Evolutionary conservation across 2,329 filamentous ascomycete species (phyloP).

Genomic region (Thelonectria rubi): DNA sequence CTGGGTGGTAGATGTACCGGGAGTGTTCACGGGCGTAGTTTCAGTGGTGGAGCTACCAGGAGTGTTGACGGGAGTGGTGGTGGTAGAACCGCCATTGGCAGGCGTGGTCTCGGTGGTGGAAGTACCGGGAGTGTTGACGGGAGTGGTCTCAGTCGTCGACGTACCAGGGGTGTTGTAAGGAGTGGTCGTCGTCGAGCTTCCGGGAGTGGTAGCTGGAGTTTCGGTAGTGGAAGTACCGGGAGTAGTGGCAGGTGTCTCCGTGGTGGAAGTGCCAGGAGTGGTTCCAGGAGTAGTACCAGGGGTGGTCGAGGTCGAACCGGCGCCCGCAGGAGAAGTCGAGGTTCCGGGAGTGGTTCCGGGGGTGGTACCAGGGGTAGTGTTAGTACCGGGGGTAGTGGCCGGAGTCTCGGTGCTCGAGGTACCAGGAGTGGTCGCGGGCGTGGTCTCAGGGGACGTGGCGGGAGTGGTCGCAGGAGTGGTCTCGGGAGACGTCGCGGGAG

Average conservation of each 20-base stretch:
- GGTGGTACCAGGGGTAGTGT: conserved; percentile 3
- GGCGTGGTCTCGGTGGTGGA: conserved; percentile 8
- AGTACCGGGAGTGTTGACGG: conserved; percentile 1
- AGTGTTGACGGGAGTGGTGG: neutral
- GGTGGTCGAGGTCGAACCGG: neutral
- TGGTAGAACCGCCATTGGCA: neutral
- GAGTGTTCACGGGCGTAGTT: neutral
- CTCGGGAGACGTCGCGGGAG: conserved; percentile 15
- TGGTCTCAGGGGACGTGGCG: too few species aligned
- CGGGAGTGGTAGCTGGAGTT: neutral
- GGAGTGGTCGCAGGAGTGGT: conserved; percentile 8
- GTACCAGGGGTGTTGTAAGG: conserved; percentile 11
- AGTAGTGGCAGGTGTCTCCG: conserved; percentile 10
- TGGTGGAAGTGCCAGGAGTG: neutral
- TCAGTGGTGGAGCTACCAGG: neutral
- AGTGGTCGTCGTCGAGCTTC: conserved; percentile 8
- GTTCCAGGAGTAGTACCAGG: conserved; percentile 5
- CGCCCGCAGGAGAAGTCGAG: neutral
- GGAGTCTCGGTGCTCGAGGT: neutral
- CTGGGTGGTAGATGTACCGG: conserved; percentile 5
- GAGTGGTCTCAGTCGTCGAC: neutral
- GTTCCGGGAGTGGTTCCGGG: neutral
- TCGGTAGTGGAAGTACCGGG: neutral
- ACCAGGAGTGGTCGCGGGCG: neutral
- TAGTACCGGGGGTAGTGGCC: neutral